Evolutionary conservation across 2,329 filamentous ascomycete genomes (phyloP).

Genomic region (Aschersonia sp.): DNA sequence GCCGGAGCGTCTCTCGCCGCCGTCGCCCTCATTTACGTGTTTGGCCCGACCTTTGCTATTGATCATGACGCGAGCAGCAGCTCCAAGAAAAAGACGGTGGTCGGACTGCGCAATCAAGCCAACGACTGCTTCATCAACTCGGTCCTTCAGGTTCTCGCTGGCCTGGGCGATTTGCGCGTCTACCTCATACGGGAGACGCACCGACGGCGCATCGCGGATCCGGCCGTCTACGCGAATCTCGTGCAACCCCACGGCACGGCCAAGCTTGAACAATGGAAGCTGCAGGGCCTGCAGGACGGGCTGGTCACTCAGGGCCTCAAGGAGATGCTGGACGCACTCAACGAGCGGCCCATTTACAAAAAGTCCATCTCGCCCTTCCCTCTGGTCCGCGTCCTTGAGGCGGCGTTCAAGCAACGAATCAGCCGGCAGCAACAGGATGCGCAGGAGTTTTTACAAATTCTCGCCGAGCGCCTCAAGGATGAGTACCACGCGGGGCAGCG

Average conservation of each 20-base stretch:
- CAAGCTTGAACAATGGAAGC: slow-evolving; percentile 41
- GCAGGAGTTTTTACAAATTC: slow-evolving; percentile 90
- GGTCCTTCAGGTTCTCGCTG: slow-evolving; percentile 82
- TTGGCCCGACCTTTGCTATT: slow-evolving; percentile 91
- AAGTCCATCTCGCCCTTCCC: slow-evolving; percentile 83
- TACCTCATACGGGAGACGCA: slow-evolving; percentile 90
- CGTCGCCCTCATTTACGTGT: slow-evolving; percentile 90
- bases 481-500: slow-evolving; percentile 79
- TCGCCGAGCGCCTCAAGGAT: slow-evolving; percentile 82
- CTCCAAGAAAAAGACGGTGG: slow-evolving; percentile 67
- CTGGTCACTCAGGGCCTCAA: slow-evolving; percentile 79
- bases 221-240: slow-evolving; percentile 56
- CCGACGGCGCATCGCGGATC: slow-evolving; percentile 64
- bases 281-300: slow-evolving; percentile 60
- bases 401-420: slow-evolving; percentile 77
- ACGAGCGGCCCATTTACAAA: slow-evolving; percentile 82
- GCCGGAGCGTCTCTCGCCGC: slow-evolving; percentile 90
- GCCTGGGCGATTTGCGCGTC: slow-evolving; percentile 72
- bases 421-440: slow-evolving; percentile 94
- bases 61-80: slow-evolving; percentile 58
- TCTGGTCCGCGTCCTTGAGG: slow-evolving; percentile 73
- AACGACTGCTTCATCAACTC: slow-evolving; percentile 98
- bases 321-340: slow-evolving; percentile 80
- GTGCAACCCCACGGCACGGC: slow-evolving; percentile 30
- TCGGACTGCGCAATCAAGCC: slow-evolving; percentile 77